Base-by-base conservation (phyloP, 1,139 yeast species). In the Magnusiomyces sp. region DNA sequence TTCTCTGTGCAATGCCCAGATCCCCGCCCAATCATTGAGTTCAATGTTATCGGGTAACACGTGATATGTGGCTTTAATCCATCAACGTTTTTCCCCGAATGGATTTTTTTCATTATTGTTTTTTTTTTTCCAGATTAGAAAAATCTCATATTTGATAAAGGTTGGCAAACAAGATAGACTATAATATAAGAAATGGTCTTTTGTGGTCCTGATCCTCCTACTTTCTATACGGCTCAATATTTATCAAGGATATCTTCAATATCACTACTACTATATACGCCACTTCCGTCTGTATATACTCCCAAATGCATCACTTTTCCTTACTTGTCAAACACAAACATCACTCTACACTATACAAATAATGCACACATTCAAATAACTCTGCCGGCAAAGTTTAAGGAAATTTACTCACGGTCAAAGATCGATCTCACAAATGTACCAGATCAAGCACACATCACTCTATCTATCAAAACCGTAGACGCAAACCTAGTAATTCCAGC, bases 181-280 rank as follows among this genome's bases (percentile, higher is more conserved):
- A 19, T 4, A 23, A n/a, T 23, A 27, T 3, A 9, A 16, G 23
- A 13, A 37, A 37, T n/a, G 20, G 20, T 37, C 7, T 13, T 31
- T 32, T 14, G n/a, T 34, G 42, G 41, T 6, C 47, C 40, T 10
- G 23, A 17, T 5, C 41, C 34, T 7, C 47, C 47, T 11, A 27
- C 47, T 6, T 27, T 50, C 16, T 67, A 62, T 49, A 59, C 62
- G 52, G 63, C 71, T 1, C 74, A 71, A 53, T 62, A 66, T 45
- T 57, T 71, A 46, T 56, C 62, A 10, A 51, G 63, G 36, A 62
- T 64, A 40, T 56, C 56, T 34, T 56, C 63, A 9, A 54, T 64
- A 3, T 57, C 65, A 5, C 45, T 64, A 2, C 52, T 59, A 5
- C 54, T 64, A 9, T 58, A 60, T 46, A 50, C 61, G 2, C 55